Percentiles rank a stretch among this genome's conserved stretches.
These are phyloP conservation scores for Hygrophila difformis DNA, from an alignment of 257 asterid genomes.

Conservation along the genomic window DNA sequence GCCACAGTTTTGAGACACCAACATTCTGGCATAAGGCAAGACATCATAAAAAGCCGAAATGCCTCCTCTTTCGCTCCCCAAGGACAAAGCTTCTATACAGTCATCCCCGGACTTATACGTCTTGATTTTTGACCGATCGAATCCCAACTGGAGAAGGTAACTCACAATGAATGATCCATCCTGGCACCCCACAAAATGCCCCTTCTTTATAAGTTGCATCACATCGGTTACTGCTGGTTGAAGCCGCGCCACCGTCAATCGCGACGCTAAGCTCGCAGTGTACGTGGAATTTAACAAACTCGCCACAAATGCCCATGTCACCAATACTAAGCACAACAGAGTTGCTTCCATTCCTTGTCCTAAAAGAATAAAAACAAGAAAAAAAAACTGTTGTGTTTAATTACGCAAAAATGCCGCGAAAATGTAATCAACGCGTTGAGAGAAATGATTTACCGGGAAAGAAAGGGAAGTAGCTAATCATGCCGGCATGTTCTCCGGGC, in stretches of 20 bases:
- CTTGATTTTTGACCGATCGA: constrained; percentile 26
- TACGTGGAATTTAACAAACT: constrained; percentile 42
- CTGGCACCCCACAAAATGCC: constrained; percentile 34
- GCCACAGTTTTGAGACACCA: constrained; percentile 25
- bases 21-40: constrained; percentile 30
- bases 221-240: constrained; percentile 26
- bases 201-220: constrained; percentile 23
- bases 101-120: constrained; percentile 16
- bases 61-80: constrained; percentile 30
- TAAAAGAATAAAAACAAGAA: too few species aligned
- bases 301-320: constrained; percentile 41
- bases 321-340: constrained; percentile 31
- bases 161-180: constrained; percentile 39
- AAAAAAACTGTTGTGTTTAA: too few species aligned
- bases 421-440: neutral
- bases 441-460: constrained; percentile 19
- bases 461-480: constrained; percentile 30
- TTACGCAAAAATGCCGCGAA: neutral
- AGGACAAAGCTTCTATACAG: constrained; percentile 21
- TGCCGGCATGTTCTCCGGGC: constrained; percentile 29
- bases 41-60: constrained; percentile 38
- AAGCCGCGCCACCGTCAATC: constrained; percentile 32
- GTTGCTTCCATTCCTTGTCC: constrained; percentile 31
- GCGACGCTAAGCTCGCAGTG: constrained; percentile 42
- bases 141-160: constrained; percentile 21